Evolutionary conservation across 106 monocot species (phyloP), one percentile per base, ranked within the genome.

Genomic region (Dendrobium officinale): DNA sequence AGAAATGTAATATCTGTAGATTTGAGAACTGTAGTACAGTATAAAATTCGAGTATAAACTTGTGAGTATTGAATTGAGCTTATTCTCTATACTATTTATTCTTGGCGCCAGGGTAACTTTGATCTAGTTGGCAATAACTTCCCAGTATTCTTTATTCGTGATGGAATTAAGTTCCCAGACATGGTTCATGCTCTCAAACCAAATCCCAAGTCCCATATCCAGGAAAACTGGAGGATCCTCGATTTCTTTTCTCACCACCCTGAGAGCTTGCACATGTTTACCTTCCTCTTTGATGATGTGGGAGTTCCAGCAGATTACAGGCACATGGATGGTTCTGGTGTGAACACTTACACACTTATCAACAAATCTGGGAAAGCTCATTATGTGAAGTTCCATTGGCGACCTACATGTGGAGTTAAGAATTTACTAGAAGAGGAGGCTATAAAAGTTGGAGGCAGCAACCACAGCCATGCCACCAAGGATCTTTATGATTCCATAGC

Each of bases 241-340:
- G 78, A 78, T 18, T 78, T 78, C 55, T 78, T 78, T 26, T 78
- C 78, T 9, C 78, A 78, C 40, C 56, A 55, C 51, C 78, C 78
- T 37, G 78, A 78, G 58, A 59, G 56, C 55, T 33, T 59, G 56
- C 78, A 59, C 78, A 88, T 83, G 86, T 88, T 88, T 59, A 68
- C 83, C 1, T 89, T 86, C 70, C 83, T 89, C 61, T 89, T 89
- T 51, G 88, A 89, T 49, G 88, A 89, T 76, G 41, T 89, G 24
- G 88, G 88, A 37, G 59, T 89, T 72, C 88, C 88, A 5, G 40
- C 66, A 24, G 79, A 89, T 81, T 89, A 89, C 67, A 72, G 88
- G 40, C 88, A 89, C 79, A 86, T 89, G 88, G 86, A 89, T 51
- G 88, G 88, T 15, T 89, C 83, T 42, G 88, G 88, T 64, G 88